Evolutionary conservation across 208 protist genomes (phyloP).

Genomic region (Acanthamoeba royreba): DNA sequence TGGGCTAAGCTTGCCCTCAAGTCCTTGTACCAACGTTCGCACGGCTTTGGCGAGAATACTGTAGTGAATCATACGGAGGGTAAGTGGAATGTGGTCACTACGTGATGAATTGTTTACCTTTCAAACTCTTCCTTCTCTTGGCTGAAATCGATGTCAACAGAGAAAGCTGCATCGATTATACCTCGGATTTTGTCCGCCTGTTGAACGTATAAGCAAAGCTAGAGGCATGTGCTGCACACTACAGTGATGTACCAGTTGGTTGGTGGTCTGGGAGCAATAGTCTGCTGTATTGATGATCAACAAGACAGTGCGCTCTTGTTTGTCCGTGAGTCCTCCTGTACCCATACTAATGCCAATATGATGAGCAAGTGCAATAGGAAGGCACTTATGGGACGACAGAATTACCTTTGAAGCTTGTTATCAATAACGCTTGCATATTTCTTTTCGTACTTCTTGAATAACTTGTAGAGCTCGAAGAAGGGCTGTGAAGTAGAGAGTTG

Average conservation of each 20-base stretch:
- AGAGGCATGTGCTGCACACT: no score
- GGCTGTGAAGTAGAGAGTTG: constrained; percentile 35
- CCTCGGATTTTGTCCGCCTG: neutral
- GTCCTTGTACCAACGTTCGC: neutral
- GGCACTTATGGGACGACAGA: no score
- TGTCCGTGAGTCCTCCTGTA: constrained; percentile 3
- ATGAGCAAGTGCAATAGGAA: no score
- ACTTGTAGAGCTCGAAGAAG: constrained; percentile 52
- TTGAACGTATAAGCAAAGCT: no score
- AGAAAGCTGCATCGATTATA: neutral
- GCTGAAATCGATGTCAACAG: neutral
- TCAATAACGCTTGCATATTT: constrained; percentile 44
- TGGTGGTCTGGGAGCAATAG: constrained; percentile 56
- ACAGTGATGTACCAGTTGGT: no score
- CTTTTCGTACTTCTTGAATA: constrained; percentile 58
- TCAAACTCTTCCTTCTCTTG: neutral
- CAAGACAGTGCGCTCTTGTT: neutral
- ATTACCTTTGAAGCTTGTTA: constrained; percentile 7
- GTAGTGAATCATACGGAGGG: no score
- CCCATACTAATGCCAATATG: neutral
- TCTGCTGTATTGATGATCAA: constrained; percentile 70
- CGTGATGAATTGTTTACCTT: neutral
- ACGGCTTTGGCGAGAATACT: constrained; percentile 31
- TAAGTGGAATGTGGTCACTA: neutral
- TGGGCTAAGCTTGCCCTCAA: constrained; percentile 46